phyloP scores from a whole-genome alignment of 2,329 filamentous ascomycete species.

The Cephalotrichum gorgonifer region DNA sequence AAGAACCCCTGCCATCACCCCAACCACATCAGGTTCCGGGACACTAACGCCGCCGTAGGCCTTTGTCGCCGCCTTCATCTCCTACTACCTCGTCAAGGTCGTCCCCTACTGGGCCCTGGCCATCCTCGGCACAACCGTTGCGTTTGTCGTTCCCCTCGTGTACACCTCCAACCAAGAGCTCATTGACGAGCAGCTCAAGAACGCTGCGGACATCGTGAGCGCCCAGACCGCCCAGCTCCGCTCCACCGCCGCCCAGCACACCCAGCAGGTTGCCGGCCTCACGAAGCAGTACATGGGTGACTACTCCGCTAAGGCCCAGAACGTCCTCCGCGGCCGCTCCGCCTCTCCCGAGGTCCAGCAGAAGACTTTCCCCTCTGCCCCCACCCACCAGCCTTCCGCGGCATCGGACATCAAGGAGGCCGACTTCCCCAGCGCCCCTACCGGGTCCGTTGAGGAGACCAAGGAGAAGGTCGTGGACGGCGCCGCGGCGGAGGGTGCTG shows the following conservation, averaged over 20 bases:
- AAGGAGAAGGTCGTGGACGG: background rate
- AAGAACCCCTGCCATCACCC: too few species aligned
- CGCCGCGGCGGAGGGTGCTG: background rate
- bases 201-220: slow-evolving; percentile 46
- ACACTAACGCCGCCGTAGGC: slow-evolving; percentile 30
- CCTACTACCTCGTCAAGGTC: slow-evolving; percentile 59
- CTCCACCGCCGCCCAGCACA: slow-evolving; percentile 52
- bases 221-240: slow-evolving; percentile 55
- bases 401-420: slow-evolving; percentile 12
- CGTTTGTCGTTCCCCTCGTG: slow-evolving; percentile 53
- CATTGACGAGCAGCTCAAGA: slow-evolving; percentile 52
- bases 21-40: too few species aligned
- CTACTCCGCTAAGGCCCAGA: slow-evolving; percentile 58
- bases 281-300: slow-evolving; percentile 61
- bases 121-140: slow-evolving; percentile 45
- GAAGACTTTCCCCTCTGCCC: slow-evolving; percentile 18
- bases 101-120: slow-evolving; percentile 61
- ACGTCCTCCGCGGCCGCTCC: slow-evolving; percentile 43
- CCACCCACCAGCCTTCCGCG: slow-evolving; percentile 22
- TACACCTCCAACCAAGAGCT: slow-evolving; percentile 61
- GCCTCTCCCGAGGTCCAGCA: slow-evolving; percentile 28
- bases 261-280: slow-evolving; percentile 48
- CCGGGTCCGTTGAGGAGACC: slow-evolving; percentile 1
- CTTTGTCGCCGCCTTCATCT: slow-evolving; percentile 49
- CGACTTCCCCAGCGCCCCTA: slow-evolving; percentile 13